A percentile compares a stretch with the other conserved stretches of the same genome.
Conservation (phyloP, 2,329 filamentous ascomycete genomes). For the Arthrinium phaeospermum region DNA sequence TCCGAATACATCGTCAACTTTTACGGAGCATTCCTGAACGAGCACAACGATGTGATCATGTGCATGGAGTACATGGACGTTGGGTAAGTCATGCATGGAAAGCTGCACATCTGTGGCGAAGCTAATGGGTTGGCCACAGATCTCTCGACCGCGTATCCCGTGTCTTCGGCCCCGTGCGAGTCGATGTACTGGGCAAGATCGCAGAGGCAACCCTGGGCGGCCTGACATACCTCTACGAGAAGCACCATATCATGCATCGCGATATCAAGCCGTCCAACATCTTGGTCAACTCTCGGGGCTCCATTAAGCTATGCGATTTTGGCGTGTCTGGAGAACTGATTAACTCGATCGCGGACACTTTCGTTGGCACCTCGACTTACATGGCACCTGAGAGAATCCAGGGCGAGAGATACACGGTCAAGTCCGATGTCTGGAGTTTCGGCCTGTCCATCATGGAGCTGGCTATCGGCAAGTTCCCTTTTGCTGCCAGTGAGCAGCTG, state of each 20-base stretch:
- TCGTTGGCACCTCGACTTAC: conserved; percentile 97
- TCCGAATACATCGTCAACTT: conserved; percentile 97
- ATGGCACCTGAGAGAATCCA: conserved; percentile 99
- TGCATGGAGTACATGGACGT: conserved; percentile 99
- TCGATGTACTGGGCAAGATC: conserved; percentile 97
- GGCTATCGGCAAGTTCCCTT: conserved; percentile 96
- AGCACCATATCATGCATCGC: conserved; percentile 97
- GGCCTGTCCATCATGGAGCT: conserved; percentile 95
- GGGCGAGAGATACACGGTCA: conserved; percentile 95
- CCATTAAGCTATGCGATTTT: conserved; percentile 98
- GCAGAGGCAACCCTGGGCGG: conserved; percentile 94
- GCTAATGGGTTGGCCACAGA: conserved; percentile 53
- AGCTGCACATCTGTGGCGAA: conserved; percentile 18
- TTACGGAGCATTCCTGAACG: conserved; percentile 96
- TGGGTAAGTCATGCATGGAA: conserved; percentile 69
- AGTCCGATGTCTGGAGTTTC: conserved; percentile 99
- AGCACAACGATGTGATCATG: conserved; percentile 97
- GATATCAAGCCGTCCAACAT: conserved; percentile 99
- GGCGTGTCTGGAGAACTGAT: conserved; percentile 98
- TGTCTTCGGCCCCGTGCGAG: conserved; percentile 91
- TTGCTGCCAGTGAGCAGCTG: conserved; percentile 74
- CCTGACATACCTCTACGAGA: conserved; percentile 91
- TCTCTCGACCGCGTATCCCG: conserved; percentile 92
- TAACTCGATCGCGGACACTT: conserved; percentile 97
- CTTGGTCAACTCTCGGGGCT: conserved; percentile 89